phyloP scores from a whole-genome alignment of 2,329 filamentous ascomycete species.

The Nakataea oryzae region DNA sequence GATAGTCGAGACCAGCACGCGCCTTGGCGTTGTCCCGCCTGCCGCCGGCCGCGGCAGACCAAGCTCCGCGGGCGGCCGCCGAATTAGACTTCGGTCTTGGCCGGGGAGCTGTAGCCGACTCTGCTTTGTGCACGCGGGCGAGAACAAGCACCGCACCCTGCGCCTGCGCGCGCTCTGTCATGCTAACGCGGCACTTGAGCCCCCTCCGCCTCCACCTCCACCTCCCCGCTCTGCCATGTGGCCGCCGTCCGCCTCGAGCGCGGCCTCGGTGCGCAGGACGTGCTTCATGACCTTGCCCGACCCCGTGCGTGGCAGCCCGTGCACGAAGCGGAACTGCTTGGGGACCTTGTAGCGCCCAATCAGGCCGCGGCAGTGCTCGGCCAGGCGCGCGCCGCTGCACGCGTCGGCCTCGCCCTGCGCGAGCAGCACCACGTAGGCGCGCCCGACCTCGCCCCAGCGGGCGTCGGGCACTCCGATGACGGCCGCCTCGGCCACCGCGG shows the following conservation, averaged over 20 bases:
- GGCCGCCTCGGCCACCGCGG: constrained; percentile 4
- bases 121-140: too few species aligned
- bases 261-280: not conserved
- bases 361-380: not conserved
- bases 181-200: not conserved
- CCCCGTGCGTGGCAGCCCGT: constrained; percentile 4
- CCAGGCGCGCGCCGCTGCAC: not conserved
- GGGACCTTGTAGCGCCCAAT: constrained; percentile 7
- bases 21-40: not conserved
- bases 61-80: not conserved
- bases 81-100: not conserved
- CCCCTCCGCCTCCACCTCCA: not conserved
- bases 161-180: too few species aligned
- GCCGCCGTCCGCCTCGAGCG: not conserved
- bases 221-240: too few species aligned
- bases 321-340: constrained; percentile 3
- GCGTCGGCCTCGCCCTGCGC: not conserved
- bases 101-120: too few species aligned
- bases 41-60: too few species aligned
- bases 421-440: constrained; percentile 2
- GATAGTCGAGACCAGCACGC: not conserved
- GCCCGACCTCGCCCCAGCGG: constrained; percentile 7
- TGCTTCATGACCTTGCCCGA: constrained; percentile 8
- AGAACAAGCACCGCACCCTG: too few species aligned
- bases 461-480: constrained; percentile 7